A percentile compares a stretch with the other conserved stretches of the same genome.
Conservation (phyloP, 495 filamentous ascomycete genomes). For the Aspergillus hancockii region DNA sequence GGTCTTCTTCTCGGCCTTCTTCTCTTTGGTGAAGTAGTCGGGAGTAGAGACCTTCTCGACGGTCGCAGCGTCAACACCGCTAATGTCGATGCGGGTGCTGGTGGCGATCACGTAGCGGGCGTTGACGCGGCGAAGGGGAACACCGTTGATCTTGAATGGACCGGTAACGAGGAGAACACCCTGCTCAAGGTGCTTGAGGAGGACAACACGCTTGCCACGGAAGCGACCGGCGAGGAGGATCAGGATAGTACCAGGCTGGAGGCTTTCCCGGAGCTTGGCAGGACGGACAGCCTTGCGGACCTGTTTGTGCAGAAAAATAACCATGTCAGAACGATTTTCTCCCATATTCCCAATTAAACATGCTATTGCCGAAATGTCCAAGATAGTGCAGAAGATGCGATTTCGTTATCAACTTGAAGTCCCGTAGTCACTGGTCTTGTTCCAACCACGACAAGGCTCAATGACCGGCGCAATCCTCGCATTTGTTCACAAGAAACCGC, state of each 20-base stretch:
- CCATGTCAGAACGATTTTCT: constrained; percentile 35
- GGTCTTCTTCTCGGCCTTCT: constrained; percentile 86
- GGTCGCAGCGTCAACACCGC: constrained; percentile 77
- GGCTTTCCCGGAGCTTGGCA: constrained; percentile 78
- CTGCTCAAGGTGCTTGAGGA: constrained; percentile 94
- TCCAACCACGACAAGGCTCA: constrained; percentile 11
- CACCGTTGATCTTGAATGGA: constrained; percentile 99
- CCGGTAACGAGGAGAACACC: constrained; percentile 98
- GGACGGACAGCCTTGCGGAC: constrained; percentile 91
- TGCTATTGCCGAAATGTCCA: constrained; percentile 8
- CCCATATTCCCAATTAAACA: background rate
- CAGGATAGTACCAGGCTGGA: constrained; percentile 90
- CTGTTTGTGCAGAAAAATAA: constrained; percentile 49
- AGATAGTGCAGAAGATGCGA: constrained; percentile 18
- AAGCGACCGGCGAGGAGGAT: constrained; percentile 99
- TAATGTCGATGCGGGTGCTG: constrained; percentile 81
- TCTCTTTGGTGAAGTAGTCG: constrained; percentile 95
- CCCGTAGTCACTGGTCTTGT: constrained; percentile 17
- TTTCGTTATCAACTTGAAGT: constrained; percentile 25
- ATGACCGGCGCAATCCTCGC: constrained; percentile 36
- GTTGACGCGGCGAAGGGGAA: constrained; percentile 97
- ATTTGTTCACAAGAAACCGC: constrained; percentile 32
- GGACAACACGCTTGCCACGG: constrained; percentile 99
- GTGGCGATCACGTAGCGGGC: constrained; percentile 98
- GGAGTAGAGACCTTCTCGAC: constrained; percentile 79